Conservation (phyloP, 371 early-diverging fungal genomes). For the Blyttiomyces sp. region DNA sequence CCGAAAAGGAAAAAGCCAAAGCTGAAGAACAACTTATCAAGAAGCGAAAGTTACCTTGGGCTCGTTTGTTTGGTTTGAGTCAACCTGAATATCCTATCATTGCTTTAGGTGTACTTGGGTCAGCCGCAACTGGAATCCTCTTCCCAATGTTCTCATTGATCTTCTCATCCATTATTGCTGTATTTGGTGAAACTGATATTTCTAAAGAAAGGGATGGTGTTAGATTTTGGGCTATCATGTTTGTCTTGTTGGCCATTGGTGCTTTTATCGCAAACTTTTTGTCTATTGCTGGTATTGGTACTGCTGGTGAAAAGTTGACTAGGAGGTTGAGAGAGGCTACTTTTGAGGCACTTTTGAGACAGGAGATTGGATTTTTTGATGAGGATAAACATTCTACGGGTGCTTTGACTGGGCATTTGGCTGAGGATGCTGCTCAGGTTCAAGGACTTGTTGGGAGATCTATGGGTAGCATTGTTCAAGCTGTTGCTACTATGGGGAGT, state of each 20-base stretch:
- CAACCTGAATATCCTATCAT: constrained; percentile 15
- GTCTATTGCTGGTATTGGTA: constrained; percentile 28
- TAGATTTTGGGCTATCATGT: constrained; percentile 74
- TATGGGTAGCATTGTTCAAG: constrained; percentile 18
- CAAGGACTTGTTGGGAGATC: constrained; percentile 22
- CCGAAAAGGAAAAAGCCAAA: constrained; percentile 19
- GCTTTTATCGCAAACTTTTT: constrained; percentile 49
- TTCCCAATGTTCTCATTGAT: constrained; percentile 26
- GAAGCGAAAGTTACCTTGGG: constrained; percentile 13
- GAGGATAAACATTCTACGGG: constrained; percentile 77
- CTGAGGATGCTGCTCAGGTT: constrained; percentile 78
- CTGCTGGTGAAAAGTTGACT: constrained; percentile 49
- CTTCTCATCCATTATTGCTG: constrained; percentile 12
- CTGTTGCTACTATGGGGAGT: constrained; percentile 4
- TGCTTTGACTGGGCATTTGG: constrained; percentile 75
- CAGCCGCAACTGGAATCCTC: constrained; percentile 16
- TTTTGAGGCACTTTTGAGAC: constrained; percentile 75
- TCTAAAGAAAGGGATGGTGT: constrained; percentile 41
- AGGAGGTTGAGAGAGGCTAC: constrained; percentile 48
- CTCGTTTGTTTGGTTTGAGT: constrained; percentile 11
- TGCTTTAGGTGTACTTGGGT: constrained; percentile 3
- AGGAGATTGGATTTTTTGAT: constrained; percentile 89
- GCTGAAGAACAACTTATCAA: constrained; percentile 7
- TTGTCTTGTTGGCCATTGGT: constrained; percentile 59
- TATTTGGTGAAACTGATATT: constrained; percentile 14